Percentiles rank a stretch among this genome's conserved stretches.
Evolutionary conservation across 371 early-diverging fungal species (phyloP).

Genomic region (Mucor saturninus): DNA sequence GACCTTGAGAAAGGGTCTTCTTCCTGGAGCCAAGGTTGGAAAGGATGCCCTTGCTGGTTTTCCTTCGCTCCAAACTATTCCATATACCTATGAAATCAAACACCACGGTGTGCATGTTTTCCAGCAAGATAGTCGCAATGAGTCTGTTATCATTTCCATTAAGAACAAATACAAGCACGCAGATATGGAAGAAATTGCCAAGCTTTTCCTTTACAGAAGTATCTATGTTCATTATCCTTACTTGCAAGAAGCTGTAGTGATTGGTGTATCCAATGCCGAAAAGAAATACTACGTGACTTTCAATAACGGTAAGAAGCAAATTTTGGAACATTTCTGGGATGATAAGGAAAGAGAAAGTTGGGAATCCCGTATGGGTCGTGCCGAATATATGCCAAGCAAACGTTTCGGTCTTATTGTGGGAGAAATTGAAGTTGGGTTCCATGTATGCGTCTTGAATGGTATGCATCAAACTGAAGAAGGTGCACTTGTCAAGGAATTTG

Average conservation of each 20-base stretch:
- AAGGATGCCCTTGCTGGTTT: conserved; percentile 84
- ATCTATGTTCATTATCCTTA: conserved; percentile 87
- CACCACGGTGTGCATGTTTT: conserved; percentile 87
- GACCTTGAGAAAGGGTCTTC: conserved; percentile 67
- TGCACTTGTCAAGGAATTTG: conserved; percentile 84
- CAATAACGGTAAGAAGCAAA: conserved; percentile 43
- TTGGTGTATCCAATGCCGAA: conserved; percentile 73
- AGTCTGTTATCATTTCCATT: conserved; percentile 79
- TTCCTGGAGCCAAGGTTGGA: conserved; percentile 72
- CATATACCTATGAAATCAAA: conserved; percentile 68
- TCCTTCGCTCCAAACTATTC: conserved; percentile 84
- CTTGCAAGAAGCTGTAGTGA: conserved; percentile 78
- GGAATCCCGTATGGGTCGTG: conserved; percentile 63
- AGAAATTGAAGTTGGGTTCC: conserved; percentile 69
- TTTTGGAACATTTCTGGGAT: conserved; percentile 54
- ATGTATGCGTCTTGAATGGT: conserved; percentile 73
- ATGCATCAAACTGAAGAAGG: conserved; percentile 81
- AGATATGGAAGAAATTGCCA: conserved; percentile 53
- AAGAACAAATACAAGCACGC: conserved; percentile 57
- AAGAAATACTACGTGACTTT: conserved; percentile 67
- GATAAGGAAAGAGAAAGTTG: conserved; percentile 55
- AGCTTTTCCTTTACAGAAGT: conserved; percentile 57
- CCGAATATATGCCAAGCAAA: conserved; percentile 59
- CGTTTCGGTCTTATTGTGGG: conserved; percentile 74
- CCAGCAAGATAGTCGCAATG: conserved; percentile 80